phyloP scores from a whole-genome alignment of 257 asterid species.

The Plantago elongata region DNA sequence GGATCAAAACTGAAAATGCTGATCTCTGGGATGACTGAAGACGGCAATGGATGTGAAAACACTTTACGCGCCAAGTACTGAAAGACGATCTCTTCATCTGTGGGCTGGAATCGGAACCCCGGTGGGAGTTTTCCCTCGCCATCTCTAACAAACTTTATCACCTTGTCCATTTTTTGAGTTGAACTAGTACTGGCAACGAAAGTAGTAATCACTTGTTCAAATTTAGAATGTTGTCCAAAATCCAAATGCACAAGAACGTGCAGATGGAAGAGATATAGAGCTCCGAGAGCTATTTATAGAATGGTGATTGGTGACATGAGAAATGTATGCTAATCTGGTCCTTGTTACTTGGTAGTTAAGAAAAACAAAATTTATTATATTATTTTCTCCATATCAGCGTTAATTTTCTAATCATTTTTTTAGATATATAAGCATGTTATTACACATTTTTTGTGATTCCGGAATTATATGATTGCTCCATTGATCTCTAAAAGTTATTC shows the following conservation, averaged over 20 bases:
- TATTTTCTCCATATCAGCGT: neutral
- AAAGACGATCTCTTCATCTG: conserved; percentile 75
- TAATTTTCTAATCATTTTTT: neutral
- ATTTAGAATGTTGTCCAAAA: neutral
- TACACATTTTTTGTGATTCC: too few relatives aligned
- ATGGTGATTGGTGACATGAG: conserved; percentile 17
- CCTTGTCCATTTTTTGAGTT: conserved; percentile 30
- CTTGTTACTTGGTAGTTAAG: conserved; percentile 20
- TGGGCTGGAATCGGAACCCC: conserved; percentile 79
- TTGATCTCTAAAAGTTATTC: too few relatives aligned
- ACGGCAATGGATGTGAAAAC: conserved; percentile 58
- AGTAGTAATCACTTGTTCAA: neutral
- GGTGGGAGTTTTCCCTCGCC: conserved; percentile 64
- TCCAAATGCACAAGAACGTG: too few relatives aligned
- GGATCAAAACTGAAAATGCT: conserved; percentile 39
- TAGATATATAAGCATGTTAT: neutral
- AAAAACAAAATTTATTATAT: neutral
- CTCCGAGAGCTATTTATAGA: neutral
- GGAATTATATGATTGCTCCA: too few relatives aligned
- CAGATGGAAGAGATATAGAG: neutral
- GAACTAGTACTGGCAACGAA: neutral
- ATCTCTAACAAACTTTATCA: conserved; percentile 46
- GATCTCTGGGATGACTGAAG: conserved; percentile 60
- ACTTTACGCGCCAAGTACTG: conserved; percentile 62
- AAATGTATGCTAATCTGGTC: conserved; percentile 20